Percentiles rank a stretch among this genome's conserved stretches.
phyloP scores from a whole-genome alignment of 306 rosid genomes.

The Pyrus betulifolia region DNA sequence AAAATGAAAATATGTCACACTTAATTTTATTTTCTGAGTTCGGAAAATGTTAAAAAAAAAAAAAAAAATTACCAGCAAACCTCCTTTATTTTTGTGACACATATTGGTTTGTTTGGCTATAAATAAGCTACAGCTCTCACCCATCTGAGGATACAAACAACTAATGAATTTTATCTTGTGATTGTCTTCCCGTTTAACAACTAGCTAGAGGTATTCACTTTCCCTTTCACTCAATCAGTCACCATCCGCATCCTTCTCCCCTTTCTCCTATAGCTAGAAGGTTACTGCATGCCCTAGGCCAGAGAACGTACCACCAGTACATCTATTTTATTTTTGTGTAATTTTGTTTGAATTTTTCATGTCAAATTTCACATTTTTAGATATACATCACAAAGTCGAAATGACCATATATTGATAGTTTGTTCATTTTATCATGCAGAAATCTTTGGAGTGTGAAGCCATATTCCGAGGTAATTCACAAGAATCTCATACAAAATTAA shows the following conservation, averaged over 20 bases:
- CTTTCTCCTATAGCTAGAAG: background rate
- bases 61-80: background rate
- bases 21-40: background rate
- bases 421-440: background rate
- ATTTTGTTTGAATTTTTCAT: background rate
- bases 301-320: background rate
- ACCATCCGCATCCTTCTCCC: background rate
- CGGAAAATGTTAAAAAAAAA: background rate
- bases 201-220: background rate
- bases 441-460: background rate
- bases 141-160: background rate
- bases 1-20: background rate
- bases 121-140: background rate
- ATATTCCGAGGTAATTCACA: background rate
- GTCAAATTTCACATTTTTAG: background rate
- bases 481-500: background rate
- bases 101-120: background rate
- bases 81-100: background rate
- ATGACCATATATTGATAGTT: background rate
- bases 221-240: background rate
- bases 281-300: background rate
- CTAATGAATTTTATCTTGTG: background rate
- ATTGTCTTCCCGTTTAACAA: background rate
- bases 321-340: background rate
- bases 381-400: background rate